phyloP scores from a whole-genome alignment of 495 filamentous ascomycete genomes.

The Aspergillus leporis region DNA sequence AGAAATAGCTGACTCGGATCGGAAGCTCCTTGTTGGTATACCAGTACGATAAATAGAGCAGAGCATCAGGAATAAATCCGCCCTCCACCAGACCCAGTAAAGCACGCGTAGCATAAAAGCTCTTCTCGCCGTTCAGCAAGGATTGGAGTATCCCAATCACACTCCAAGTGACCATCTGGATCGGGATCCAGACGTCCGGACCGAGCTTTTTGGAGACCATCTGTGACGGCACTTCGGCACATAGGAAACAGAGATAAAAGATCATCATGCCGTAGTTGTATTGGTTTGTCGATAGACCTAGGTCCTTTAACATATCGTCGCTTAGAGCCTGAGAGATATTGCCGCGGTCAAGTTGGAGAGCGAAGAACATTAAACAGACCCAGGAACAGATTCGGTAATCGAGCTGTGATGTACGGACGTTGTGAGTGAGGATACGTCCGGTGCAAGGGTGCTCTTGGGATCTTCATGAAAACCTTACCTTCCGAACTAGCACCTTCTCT shows the following conservation, averaged over 20 bases:
- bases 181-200: conserved; percentile 71
- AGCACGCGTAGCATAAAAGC: conserved; percentile 49
- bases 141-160: conserved; percentile 60
- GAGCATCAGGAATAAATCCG: conserved; percentile 24
- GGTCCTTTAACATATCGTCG: conserved; percentile 56
- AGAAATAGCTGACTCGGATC: conserved; percentile 56
- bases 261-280: conserved; percentile 67
- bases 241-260: conserved; percentile 58
- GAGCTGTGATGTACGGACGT: conserved; percentile 34
- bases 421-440: conserved; percentile 42
- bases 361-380: conserved; percentile 73
- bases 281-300: conserved; percentile 57
- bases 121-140: conserved; percentile 52
- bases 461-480: conserved; percentile 18
- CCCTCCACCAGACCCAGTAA: conserved; percentile 24
- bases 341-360: conserved; percentile 68
- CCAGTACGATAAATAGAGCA: conserved; percentile 65
- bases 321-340: conserved; percentile 64
- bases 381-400: conserved; percentile 47
- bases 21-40: conserved; percentile 62
- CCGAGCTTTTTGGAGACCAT: conserved; percentile 66
- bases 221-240: conserved; percentile 65
- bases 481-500: conserved; percentile 54
- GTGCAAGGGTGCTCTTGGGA: conserved; percentile 20
- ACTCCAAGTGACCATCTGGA: conserved; percentile 68